Base-by-base conservation (phyloP, 2,329 filamentous ascomycete species). In the Ophiostoma australiae region DNA sequence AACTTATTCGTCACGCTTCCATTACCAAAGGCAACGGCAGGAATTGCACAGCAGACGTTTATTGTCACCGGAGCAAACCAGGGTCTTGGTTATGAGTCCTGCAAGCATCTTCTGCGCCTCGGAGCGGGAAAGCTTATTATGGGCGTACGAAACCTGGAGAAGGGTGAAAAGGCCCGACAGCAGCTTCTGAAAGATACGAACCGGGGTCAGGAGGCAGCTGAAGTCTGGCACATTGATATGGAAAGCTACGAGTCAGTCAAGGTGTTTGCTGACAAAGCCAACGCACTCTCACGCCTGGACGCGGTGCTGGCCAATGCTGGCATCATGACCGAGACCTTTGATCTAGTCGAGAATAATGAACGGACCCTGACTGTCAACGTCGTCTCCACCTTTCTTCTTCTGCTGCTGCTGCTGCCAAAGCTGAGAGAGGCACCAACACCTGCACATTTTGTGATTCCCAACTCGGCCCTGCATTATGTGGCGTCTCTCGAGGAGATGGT, bases 181-280 rank as follows among this genome's bases (percentile, higher is more conserved):
- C n/a, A 27, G 52, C n/a, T 27, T 27, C 10, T 58, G 8, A 23
- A 58, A 27, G 23, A 27, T 13, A 23, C n/a, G 3, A 17, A 17
- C n/a, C n/a, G n/a, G 7, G 23, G 13, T 2, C 52, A 23, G n/a
- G n/a, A 58, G 10, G 27, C 52, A 13, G n/a, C 75, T 58, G 48
- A 72, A 63, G 82, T 84, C 5, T 85, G 82, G 82, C 41, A 75
- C 10, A 75, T 85, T 1, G 82, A 85, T 75, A 79, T 84, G 73
- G 73, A 73, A 1, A 78, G 74, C 17, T 81, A 81, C 71, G 76
- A 76, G 0, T 83, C 81, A 0, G 77, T 84, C 65, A 76, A 78
- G 71, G 75, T 76, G 3, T 84, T 84, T 72, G 80, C 78, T 23
- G 71, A 48, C 4, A 78, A 79, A 2, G 77, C 77, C 4, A 73